These are phyloP conservation scores for Lepiota venenata DNA, from an alignment of 768 basidiomycete genomes.

Conservation along the genomic window DNA sequence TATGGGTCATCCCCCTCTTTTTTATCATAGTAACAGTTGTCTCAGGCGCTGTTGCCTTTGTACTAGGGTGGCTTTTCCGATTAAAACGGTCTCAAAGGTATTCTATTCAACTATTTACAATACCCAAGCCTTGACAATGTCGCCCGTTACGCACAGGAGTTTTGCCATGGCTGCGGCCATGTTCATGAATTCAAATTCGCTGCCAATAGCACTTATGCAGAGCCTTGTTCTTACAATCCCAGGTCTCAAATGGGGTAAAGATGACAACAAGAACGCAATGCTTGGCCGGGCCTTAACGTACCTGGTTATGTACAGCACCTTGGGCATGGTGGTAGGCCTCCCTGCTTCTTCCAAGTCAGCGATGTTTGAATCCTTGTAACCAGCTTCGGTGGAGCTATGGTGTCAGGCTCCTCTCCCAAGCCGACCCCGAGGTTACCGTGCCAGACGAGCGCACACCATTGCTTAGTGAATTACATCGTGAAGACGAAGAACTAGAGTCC, in stretches of 20 bases:
- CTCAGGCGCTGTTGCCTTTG: constrained; percentile 67
- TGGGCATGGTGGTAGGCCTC: constrained; percentile 87
- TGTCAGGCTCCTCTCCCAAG: constrained; percentile 73
- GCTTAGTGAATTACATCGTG: constrained; percentile 19
- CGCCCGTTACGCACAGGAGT: constrained; percentile 37
- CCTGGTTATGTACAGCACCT: constrained; percentile 87
- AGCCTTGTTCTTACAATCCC: constrained; percentile 82
- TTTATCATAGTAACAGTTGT: constrained; percentile 73
- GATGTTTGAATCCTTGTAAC: background rate
- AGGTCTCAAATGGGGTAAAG: constrained; percentile 73
- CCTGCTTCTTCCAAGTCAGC: background rate
- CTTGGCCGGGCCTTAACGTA: constrained; percentile 88
- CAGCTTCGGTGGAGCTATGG: constrained; percentile 94
- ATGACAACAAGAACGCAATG: constrained; percentile 86
- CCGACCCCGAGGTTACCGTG: constrained; percentile 41
- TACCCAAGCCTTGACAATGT: background rate
- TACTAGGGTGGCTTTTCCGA: constrained; percentile 58
- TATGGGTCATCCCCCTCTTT: constrained; percentile 86
- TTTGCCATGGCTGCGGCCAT: constrained; percentile 81
- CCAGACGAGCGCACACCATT: constrained; percentile 34
- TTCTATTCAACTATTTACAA: constrained; percentile 16
- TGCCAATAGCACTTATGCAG: constrained; percentile 94
- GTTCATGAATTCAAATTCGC: constrained; percentile 94
- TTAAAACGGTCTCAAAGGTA: constrained; percentile 78
- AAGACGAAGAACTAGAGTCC: constrained; percentile 9